phyloP scores from a whole-genome alignment of 1,139 yeast genomes.

The Saccharomycopsis phalli region DNA sequence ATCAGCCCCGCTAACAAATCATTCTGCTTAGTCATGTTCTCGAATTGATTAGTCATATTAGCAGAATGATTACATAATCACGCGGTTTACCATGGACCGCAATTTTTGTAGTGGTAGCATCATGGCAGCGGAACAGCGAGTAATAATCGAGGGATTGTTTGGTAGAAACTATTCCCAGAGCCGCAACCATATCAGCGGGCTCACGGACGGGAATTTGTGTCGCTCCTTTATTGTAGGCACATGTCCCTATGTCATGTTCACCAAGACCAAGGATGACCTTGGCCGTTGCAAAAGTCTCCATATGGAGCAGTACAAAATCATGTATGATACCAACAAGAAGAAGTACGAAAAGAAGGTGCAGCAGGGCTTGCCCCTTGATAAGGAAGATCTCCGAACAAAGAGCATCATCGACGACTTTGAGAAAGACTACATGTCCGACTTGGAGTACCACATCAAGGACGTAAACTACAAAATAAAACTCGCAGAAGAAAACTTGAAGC shows the following conservation, averaged over 20 bases:
- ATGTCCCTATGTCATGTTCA: slow-evolving; percentile 83
- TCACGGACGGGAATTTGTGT: slow-evolving; percentile 65
- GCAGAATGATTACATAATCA: too few species aligned
- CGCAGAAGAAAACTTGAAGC: slow-evolving; percentile 63
- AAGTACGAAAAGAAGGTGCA: slow-evolving; percentile 51
- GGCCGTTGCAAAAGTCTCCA: slow-evolving; percentile 79
- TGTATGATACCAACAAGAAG: slow-evolving; percentile 45
- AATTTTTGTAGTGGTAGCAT: too few species aligned
- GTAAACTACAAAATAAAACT: slow-evolving; percentile 57
- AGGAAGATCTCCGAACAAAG: slow-evolving; percentile 41
- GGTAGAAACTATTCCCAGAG: slow-evolving; percentile 15
- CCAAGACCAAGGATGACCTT: slow-evolving; percentile 74
- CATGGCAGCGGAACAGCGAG: slow-evolving; percentile 21
- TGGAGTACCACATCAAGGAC: slow-evolving; percentile 51
- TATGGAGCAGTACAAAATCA: slow-evolving; percentile 63
- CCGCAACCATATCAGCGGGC: slow-evolving; percentile 21
- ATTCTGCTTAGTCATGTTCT: too few species aligned
- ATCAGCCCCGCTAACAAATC: too few species aligned
- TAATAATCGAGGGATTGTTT: slow-evolving; percentile 17
- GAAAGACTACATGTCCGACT: slow-evolving; percentile 49
- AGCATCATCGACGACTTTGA: slow-evolving; percentile 41
- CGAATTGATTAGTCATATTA: too few species aligned
- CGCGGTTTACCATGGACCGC: too few species aligned
- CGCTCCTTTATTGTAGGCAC: slow-evolving; percentile 74
- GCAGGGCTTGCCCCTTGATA: slow-evolving; percentile 48